Evolutionary conservation across 1,139 yeast species (phyloP).

Genomic region (Candida tropicalis): DNA sequence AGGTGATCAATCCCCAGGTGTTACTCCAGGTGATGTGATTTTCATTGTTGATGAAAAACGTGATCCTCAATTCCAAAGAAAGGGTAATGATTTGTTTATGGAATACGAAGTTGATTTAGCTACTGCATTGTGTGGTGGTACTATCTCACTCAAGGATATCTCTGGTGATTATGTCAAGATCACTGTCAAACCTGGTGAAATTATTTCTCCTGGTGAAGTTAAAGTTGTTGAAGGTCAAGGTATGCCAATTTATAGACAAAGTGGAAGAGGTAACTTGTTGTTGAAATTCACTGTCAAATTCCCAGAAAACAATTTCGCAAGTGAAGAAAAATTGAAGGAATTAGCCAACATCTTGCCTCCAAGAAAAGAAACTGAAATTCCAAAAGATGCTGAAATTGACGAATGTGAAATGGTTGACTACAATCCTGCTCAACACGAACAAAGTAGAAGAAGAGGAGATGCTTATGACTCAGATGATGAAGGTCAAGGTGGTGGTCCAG

Average conservation of each 20-base stretch:
- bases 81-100: slow-evolving; percentile 84
- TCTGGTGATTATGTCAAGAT: slow-evolving; percentile 89
- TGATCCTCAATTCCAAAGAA: slow-evolving; percentile 79
- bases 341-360: slow-evolving; percentile 70
- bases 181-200: slow-evolving; percentile 86
- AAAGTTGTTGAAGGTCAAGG: slow-evolving; percentile 92
- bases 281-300: slow-evolving; percentile 71
- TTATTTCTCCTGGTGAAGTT: slow-evolving; percentile 78
- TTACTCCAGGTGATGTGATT: slow-evolving; percentile 95
- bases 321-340: slow-evolving; percentile 65
- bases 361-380: slow-evolving; percentile 56
- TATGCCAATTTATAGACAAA: slow-evolving; percentile 85
- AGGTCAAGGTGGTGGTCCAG: slow-evolving; percentile 61
- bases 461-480: slow-evolving; percentile 71
- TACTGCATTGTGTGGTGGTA: slow-evolving; percentile 97
- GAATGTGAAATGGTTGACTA: slow-evolving; percentile 76
- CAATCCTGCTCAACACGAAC: slow-evolving; percentile 62
- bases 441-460: slow-evolving; percentile 46
- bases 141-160: slow-evolving; percentile 79
- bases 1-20: slow-evolving; percentile 96
- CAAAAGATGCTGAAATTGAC: slow-evolving; percentile 70
- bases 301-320: slow-evolving; percentile 66
- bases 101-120: slow-evolving; percentile 88
- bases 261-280: slow-evolving; percentile 74
- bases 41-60: slow-evolving; percentile 89